Evolutionary conservation across 805 yeast genomes (phyloP).

Genomic region (Lachancea lanzarotensis): DNA sequence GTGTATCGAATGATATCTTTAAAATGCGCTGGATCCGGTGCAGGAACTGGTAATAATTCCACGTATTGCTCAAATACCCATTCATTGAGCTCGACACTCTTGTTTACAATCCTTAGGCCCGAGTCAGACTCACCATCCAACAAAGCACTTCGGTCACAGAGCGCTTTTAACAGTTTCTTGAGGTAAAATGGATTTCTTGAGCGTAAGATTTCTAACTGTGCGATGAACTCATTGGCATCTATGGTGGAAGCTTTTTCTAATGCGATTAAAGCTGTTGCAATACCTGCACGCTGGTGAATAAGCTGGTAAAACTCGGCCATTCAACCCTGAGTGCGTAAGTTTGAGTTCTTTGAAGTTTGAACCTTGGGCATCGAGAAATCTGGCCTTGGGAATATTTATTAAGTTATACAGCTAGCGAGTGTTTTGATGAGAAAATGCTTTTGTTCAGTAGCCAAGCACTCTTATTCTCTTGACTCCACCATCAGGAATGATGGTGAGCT

Average conservation of each 20-base stretch:
- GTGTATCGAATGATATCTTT: slow-evolving; percentile 31
- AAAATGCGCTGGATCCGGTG: slow-evolving; percentile 23
- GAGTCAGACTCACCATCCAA: slow-evolving; percentile 23
- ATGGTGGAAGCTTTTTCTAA: neutral
- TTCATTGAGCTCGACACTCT: slow-evolving; percentile 18
- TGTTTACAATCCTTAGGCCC: neutral
- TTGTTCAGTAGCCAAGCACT: slow-evolving; percentile 51
- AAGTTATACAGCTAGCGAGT: too few species aligned
- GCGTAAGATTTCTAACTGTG: slow-evolving; percentile 16
- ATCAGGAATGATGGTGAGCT: slow-evolving; percentile 83
- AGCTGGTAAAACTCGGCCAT: neutral
- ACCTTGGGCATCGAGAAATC: too few species aligned
- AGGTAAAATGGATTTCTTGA: slow-evolving; percentile 47
- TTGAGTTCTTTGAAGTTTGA: too few species aligned
- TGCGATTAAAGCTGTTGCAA: neutral
- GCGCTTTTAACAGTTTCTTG: slow-evolving; percentile 38
- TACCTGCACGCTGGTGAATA: slow-evolving; percentile 5
- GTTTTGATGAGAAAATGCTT: too few species aligned
- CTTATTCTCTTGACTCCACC: slow-evolving; percentile 93
- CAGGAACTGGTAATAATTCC: slow-evolving; percentile 20
- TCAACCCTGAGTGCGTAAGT: too few species aligned
- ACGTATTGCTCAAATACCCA: slow-evolving; percentile 31
- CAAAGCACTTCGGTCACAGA: slow-evolving; percentile 33
- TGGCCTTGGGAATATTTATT: too few species aligned
- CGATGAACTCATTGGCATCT: slow-evolving; percentile 11